These are phyloP conservation scores for Geosiphon pyriformis DNA, from an alignment of 192 early-diverging fungal species.

Conservation along the genomic window DNA sequence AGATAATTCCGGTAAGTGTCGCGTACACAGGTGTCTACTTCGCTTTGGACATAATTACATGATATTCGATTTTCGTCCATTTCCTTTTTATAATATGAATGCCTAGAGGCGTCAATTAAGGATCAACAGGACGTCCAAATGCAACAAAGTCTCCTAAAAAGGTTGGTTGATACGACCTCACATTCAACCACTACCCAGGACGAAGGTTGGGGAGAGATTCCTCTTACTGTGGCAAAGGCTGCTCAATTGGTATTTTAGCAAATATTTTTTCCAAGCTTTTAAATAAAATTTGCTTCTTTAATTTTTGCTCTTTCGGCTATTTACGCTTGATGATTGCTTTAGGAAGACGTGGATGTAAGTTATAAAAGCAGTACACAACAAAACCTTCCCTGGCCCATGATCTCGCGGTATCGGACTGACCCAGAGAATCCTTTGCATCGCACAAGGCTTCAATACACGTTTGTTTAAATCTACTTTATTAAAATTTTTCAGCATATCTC, in stretches of 20 bases:
- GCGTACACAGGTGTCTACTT: neutral
- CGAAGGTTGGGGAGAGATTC: neutral
- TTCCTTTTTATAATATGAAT: neutral
- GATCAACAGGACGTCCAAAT: neutral
- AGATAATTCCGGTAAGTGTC: neutral
- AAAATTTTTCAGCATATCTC: neutral
- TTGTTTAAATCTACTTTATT: conserved; percentile 3
- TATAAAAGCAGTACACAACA: neutral
- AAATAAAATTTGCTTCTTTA: neutral
- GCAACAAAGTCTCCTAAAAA: neutral
- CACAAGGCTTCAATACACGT: neutral
- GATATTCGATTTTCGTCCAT: too few relatives aligned
- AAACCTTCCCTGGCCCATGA: too few relatives aligned
- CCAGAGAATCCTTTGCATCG: conserved; percentile 10
- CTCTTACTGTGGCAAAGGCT: neutral
- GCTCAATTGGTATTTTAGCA: neutral
- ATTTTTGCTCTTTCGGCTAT: too few relatives aligned
- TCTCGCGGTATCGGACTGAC: neutral
- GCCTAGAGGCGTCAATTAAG: neutral
- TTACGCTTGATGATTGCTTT: too few relatives aligned
- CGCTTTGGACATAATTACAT: neutral
- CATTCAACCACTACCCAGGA: neutral
- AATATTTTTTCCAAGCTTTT: neutral
- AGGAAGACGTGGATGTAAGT: neutral
- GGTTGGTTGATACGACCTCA: neutral